These are phyloP conservation scores for Naganishia sp. DNA, from an alignment of 1,284 basidiomycete species.

Conservation along the genomic window DNA sequence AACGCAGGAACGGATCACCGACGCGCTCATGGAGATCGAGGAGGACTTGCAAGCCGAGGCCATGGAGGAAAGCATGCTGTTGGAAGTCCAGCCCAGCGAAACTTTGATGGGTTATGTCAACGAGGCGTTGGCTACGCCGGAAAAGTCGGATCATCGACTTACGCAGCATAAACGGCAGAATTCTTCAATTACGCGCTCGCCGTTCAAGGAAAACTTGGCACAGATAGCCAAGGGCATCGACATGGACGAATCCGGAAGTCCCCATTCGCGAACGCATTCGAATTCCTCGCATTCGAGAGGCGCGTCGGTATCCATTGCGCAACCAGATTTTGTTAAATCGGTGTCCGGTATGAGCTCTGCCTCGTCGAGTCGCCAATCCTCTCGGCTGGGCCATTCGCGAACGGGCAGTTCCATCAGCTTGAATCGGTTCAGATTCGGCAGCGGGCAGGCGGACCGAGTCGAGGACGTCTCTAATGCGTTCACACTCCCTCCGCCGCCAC, in stretches of 20 bases:
- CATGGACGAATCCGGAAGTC: not conserved
- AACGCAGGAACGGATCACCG: conserved; percentile 18
- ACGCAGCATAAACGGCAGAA: conserved; percentile 13
- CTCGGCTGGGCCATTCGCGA: conserved; percentile 10
- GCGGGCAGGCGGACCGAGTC: not conserved
- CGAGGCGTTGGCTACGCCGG: not conserved
- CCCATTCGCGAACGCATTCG: not conserved
- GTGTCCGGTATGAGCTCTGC: not conserved
- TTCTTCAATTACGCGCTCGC: conserved; percentile 27
- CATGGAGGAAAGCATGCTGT: conserved; percentile 1
- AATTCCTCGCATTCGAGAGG: conserved; percentile 6
- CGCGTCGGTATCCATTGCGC: not conserved
- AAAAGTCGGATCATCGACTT: conserved; percentile 1
- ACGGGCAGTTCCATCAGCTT: conserved; percentile 4
- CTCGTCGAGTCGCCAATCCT: conserved; percentile 10
- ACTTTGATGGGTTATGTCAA: not conserved
- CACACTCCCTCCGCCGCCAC: not conserved
- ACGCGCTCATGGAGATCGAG: conserved; percentile 28
- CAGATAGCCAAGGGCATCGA: conserved; percentile 14
- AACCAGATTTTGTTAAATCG: conserved; percentile 7
- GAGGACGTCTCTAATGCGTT: conserved; percentile 6
- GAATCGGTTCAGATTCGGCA: conserved; percentile 16
- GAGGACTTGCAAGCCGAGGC: conserved; percentile 22
- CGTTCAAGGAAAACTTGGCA: conserved; percentile 29
- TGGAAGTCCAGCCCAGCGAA: conserved; percentile 15